phyloP scores from a whole-genome alignment of 148 eudicot genomes.

The Euryodendron excelsum region DNA sequence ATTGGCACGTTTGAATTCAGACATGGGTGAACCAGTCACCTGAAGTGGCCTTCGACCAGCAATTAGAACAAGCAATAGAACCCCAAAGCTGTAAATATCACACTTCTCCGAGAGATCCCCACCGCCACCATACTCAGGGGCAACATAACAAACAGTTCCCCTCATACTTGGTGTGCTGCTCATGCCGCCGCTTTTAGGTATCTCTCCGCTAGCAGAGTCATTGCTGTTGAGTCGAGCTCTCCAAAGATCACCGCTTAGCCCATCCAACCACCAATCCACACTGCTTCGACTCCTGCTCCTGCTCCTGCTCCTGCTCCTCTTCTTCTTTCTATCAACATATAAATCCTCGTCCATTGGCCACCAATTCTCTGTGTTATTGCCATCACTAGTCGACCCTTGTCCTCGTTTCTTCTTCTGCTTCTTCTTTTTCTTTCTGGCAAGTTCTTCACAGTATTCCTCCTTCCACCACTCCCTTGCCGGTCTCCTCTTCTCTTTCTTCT shows the following conservation, averaged over 20 bases:
- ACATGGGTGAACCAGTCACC: constrained; percentile 69
- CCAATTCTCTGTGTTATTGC: constrained; percentile 45
- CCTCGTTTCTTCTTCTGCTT: constrained; percentile 58
- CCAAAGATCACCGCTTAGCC: constrained; percentile 74
- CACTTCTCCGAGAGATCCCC: constrained; percentile 77
- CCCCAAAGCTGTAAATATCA: constrained; percentile 80
- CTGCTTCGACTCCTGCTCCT: constrained; percentile 29
- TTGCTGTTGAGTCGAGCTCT: constrained; percentile 38
- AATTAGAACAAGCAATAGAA: constrained; percentile 60
- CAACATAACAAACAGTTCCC: constrained; percentile 82
- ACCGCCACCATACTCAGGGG: constrained; percentile 69
- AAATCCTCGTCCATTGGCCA: constrained; percentile 68
- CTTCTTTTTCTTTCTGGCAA: constrained; percentile 69
- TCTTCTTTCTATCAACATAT: constrained; percentile 31
- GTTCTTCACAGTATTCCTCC: constrained; percentile 83
- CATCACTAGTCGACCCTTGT: constrained; percentile 30
- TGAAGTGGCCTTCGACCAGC: constrained; percentile 78
- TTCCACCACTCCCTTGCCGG: constrained; percentile 97
- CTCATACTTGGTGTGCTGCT: constrained; percentile 92
- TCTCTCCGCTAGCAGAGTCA: constrained; percentile 15
- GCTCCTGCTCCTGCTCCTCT: constrained; percentile 36
- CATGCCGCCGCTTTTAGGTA: constrained; percentile 64
- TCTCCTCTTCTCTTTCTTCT: constrained; percentile 66
- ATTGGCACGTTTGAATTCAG: constrained; percentile 79
- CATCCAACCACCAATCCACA: constrained; percentile 93